Percentiles rank a stretch among this genome's conserved stretches.
Evolutionary conservation across 768 basidiomycete genomes (phyloP).

Genomic region (Lactifluus hygrophoroides): DNA sequence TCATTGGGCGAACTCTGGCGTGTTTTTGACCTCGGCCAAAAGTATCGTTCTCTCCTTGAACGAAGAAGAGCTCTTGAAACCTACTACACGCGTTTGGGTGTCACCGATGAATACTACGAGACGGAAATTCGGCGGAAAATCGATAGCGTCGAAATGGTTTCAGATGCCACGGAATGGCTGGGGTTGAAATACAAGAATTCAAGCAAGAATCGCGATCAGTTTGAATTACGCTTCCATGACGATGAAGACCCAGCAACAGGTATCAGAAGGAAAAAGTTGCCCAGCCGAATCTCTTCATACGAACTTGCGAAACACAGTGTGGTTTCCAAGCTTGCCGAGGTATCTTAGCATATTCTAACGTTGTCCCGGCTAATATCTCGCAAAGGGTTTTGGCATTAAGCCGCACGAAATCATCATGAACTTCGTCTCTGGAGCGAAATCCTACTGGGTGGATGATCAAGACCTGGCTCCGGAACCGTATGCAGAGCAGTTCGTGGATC

Average conservation of each 20-base stretch:
- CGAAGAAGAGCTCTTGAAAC: conserved; percentile 53
- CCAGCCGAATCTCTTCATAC: conserved; percentile 77
- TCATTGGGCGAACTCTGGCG: conserved; percentile 80
- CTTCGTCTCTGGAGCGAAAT: conserved; percentile 50
- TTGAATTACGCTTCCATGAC: conserved; percentile 62
- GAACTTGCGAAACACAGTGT: conserved; percentile 76
- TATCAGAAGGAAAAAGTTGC: conserved; percentile 64
- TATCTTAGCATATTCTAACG: conserved; percentile 26
- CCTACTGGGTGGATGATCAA: conserved; percentile 73
- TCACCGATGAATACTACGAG: conserved; percentile 70
- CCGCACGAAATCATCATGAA: conserved; percentile 82
- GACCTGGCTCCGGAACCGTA: conserved; percentile 69
- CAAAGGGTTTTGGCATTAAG: conserved; percentile 75
- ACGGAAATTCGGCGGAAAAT: conserved; percentile 56
- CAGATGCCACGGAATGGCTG: conserved; percentile 89
- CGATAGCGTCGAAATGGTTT: conserved; percentile 80
- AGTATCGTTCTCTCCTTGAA: conserved; percentile 79
- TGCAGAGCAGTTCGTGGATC: conserved; percentile 80
- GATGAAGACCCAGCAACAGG: conserved; percentile 47
- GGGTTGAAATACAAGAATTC: conserved; percentile 73
- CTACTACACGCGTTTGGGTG: conserved; percentile 60
- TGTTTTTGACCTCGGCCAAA: conserved; percentile 82
- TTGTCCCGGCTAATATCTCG: not conserved
- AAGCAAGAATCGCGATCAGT: conserved; percentile 43
- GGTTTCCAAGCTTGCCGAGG: conserved; percentile 71